Conservation (phyloP, 148 eudicot species). For the Cornus suecica region DNA sequence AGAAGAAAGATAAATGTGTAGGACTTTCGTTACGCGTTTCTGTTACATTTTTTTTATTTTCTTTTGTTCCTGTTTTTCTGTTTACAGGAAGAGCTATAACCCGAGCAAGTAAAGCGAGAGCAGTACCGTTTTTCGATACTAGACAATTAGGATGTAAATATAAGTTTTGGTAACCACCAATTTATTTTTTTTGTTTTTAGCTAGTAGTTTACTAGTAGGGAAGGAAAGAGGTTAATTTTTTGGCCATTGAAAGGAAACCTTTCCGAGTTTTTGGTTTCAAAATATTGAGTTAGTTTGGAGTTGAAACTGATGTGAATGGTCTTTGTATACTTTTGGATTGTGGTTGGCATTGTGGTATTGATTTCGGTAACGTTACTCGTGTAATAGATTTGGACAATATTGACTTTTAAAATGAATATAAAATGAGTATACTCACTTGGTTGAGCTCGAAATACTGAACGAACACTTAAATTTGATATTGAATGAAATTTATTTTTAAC, state of each 20-base stretch:
- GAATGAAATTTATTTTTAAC: too few relatives aligned
- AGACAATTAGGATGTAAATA: background rate
- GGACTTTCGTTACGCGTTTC: too few relatives aligned
- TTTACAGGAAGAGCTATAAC: slow-evolving; percentile 82
- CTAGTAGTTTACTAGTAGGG: background rate
- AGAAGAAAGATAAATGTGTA: too few relatives aligned
- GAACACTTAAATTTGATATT: too few relatives aligned
- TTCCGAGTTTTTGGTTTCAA: background rate
- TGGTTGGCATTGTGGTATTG: too few relatives aligned
- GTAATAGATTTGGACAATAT: too few relatives aligned
- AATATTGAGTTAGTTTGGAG: background rate
- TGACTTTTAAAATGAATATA: too few relatives aligned
- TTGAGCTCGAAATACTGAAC: too few relatives aligned
- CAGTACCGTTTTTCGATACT: background rate
- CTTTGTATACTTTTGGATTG: too few relatives aligned
- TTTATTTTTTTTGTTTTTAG: background rate
- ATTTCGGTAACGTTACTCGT: too few relatives aligned
- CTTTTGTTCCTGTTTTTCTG: background rate
- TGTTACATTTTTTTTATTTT: background rate
- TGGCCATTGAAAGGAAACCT: background rate
- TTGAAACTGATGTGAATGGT: background rate
- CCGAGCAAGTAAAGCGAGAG: background rate
- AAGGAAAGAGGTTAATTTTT: too few relatives aligned
- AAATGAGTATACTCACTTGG: too few relatives aligned
- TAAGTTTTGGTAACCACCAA: background rate